Conservation (phyloP, 2,329 filamentous ascomycete species). For the Pyricularia sp. region DNA sequence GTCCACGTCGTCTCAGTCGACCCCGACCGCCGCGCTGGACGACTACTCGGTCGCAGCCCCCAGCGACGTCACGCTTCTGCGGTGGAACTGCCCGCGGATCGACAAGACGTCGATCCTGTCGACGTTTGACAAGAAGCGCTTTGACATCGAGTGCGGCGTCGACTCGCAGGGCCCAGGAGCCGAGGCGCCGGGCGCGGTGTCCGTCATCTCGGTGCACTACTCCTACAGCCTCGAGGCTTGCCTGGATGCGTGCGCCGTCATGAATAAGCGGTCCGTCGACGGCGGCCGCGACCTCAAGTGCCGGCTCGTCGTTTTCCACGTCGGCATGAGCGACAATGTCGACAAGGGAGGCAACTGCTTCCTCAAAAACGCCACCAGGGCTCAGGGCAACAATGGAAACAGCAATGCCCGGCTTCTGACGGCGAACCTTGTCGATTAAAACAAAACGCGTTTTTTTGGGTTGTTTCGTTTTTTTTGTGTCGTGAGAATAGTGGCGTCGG, state of each 20-base stretch:
- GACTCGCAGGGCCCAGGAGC: neutral
- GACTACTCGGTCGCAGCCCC: neutral
- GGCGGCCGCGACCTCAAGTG: neutral
- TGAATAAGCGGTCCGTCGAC: neutral
- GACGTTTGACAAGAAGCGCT: neutral
- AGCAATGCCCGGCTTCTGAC: neutral
- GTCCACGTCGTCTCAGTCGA: neutral
- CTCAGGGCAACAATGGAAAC: neutral
- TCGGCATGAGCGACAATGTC: neutral
- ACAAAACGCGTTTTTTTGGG: neutral
- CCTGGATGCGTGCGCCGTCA: neutral
- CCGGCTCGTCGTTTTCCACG: neutral
- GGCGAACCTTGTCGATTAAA: neutral
- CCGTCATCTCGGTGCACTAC: constrained; percentile 1
- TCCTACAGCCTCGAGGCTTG: neutral
- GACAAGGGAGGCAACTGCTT: constrained; percentile 3
- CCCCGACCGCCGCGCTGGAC: neutral
- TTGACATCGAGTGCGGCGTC: neutral
- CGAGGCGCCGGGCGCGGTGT: neutral
- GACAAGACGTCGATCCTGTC: neutral
- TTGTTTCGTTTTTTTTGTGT: neutral
- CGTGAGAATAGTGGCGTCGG: too few species aligned
- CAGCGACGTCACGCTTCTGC: neutral
- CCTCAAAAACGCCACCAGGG: constrained; percentile 1
- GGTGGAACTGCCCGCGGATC: neutral